Evolutionary conservation across 345 rosid genomes (phyloP).

Genomic region (Lepidium didymum): DNA sequence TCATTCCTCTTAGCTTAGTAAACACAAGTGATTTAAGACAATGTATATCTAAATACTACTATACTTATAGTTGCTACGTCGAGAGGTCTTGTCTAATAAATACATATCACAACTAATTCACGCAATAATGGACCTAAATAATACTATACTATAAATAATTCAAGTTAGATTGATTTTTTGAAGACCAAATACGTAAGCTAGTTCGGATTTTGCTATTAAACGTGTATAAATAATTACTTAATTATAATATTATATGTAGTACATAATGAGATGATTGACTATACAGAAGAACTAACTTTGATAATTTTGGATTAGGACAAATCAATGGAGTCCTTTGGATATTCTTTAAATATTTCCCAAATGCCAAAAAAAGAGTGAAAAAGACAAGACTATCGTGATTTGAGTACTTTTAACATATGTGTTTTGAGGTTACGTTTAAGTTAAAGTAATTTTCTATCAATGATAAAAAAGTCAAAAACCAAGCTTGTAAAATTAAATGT

Average conservation of each 20-base stretch:
- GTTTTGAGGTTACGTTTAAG: neutral
- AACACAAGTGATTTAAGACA: neutral
- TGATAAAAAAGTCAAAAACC: neutral
- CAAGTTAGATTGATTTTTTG: neutral
- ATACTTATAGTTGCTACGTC: neutral
- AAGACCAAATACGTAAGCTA: neutral
- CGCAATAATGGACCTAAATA: conserved; percentile 13
- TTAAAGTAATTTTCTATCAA: neutral
- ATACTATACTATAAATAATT: neutral
- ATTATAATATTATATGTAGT: neutral
- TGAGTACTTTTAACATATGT: neutral
- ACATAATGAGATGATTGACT: conserved; percentile 10
- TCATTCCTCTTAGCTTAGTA: neutral
- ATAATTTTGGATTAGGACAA: neutral
- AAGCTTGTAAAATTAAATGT: neutral
- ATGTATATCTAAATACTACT: neutral
- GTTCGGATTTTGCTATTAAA: neutral
- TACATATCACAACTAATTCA: conserved; percentile 15
- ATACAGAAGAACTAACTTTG: conserved; percentile 8
- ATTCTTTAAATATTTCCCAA: neutral
- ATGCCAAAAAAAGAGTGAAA: conserved; percentile 1
- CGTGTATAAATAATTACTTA: neutral
- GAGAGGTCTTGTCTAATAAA: conserved; percentile 20
- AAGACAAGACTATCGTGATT: neutral
- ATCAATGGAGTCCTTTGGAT: neutral